Base-by-base conservation (phyloP, 306 rosid species). In the Carpinus viminea region DNA sequence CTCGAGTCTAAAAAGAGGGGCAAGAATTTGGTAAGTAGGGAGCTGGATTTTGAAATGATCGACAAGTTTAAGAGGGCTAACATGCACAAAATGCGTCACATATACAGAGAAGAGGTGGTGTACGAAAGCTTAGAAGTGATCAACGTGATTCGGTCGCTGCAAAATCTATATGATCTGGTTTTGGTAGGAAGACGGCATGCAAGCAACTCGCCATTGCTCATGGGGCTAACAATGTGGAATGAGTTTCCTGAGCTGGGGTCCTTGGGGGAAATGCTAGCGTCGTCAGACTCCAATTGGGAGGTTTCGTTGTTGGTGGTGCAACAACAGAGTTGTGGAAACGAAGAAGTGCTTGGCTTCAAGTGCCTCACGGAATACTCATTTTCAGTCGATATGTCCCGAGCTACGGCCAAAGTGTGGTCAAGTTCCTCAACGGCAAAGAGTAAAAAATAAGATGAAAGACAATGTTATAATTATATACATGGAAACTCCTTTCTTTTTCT, bases 231-330 rank as follows among this genome's bases (percentile, higher is more conserved):
- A 0, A 91, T 88, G 4, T 90, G 92, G 91, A 88, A 57, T 60
- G 97, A 92, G 66, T 84, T 48, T 43, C 93, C 92, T 1, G 97
- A 92, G 74, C 88, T 90, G 5, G 97, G 94, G 1, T 47, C 65
- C 60, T 38, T 92, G 0, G 94, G 88, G 16, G 93, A 90, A 75
- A 81, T 90, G 88, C 43, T 88, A 9, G 86, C 81, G 0, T 82
- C 91, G 31, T 77, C 86, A 0, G 86, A 87, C 65, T 81, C 84
- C 2, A 55, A 68, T 2, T 74, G 71, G 38, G 76, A 79, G 34
- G 80, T 74, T 0, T 83, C 93, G 2, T 85, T 92, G 54, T 62
- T 90, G 81, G 93, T 88, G 60, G 82, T 92, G 76, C 94, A 92
- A 26, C 94, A 90, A 54, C 97, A 85, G 21, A 55, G 74, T 3